These are phyloP conservation scores for Arachis monticola DNA, from an alignment of 331 rosid species.

Conservation along the genomic window DNA sequence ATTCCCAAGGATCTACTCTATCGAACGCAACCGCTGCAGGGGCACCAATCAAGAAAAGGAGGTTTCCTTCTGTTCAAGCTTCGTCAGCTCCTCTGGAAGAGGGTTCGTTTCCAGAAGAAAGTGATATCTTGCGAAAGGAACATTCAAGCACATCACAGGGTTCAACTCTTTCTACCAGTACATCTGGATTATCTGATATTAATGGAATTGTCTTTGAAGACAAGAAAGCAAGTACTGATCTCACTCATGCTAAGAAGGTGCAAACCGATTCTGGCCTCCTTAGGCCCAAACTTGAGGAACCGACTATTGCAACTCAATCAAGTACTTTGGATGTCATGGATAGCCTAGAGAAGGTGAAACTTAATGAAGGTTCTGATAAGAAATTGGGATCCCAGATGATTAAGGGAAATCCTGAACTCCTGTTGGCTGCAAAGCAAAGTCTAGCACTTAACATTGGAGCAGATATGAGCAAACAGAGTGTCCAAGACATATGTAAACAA, in stretches of 20 bases:
- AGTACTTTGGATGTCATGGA: conserved; percentile 45
- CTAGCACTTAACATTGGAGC: conserved; percentile 49
- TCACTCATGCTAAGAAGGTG: conserved; percentile 38
- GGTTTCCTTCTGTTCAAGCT: conserved; percentile 65
- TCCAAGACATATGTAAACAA: conserved; percentile 46
- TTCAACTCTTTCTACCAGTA: conserved; percentile 55
- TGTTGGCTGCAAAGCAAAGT: conserved; percentile 56
- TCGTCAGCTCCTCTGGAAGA: conserved; percentile 67
- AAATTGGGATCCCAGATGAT: conserved; percentile 38
- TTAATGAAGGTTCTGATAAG: conserved; percentile 26
- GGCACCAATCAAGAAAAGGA: conserved; percentile 69
- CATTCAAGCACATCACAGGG: conserved; percentile 58
- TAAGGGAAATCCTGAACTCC: conserved; percentile 49
- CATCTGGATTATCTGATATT: conserved; percentile 51
- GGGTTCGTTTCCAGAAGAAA: conserved; percentile 43
- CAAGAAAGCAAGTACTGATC: conserved; percentile 50
- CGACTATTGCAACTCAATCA: conserved; percentile 33
- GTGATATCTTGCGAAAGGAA: conserved; percentile 47
- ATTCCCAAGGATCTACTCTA: conserved; percentile 50
- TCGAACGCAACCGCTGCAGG: conserved; percentile 47
- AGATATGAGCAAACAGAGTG: conserved; percentile 36
- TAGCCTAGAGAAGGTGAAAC: conserved; percentile 45
- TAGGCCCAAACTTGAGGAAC: conserved; percentile 57
- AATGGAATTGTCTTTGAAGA: conserved; percentile 49
- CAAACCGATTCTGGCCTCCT: conserved; percentile 39